Conservation (phyloP, 495 filamentous ascomycete species). For the Pyrenula massariospora region DNA sequence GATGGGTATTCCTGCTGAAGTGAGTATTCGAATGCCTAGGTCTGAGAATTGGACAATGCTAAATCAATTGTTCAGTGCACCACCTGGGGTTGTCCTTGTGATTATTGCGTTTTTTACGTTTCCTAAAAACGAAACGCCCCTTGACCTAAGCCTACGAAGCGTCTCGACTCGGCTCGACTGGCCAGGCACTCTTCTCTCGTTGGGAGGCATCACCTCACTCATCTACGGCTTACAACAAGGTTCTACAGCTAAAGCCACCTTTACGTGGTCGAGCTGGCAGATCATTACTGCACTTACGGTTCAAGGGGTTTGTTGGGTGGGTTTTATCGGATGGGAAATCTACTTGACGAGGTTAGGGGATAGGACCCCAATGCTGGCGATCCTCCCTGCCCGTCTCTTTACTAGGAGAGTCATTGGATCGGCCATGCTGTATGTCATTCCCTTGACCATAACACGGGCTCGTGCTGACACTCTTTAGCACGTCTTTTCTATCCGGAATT, state of each 20-base stretch:
- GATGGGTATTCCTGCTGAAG: conserved; percentile 33
- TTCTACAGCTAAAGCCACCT: conserved; percentile 18
- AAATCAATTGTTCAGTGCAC: not conserved
- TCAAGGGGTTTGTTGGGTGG: conserved; percentile 12
- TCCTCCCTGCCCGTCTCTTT: conserved; percentile 8
- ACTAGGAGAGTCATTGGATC: conserved; percentile 6
- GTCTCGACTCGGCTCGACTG: conserved; percentile 27
- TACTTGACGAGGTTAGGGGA: conserved; percentile 12
- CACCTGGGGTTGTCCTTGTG: conserved; percentile 4
- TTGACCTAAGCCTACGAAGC: not conserved
- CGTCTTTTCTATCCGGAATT: conserved; percentile 39
- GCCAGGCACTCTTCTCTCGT: conserved; percentile 32
- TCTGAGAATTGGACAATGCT: not conserved
- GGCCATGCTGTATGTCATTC: not conserved
- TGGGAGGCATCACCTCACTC: conserved; percentile 35
- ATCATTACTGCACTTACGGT: conserved; percentile 26
- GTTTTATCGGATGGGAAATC: conserved; percentile 15
- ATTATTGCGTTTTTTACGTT: conserved; percentile 3
- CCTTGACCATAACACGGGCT: not conserved
- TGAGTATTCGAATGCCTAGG: conserved; percentile 9
- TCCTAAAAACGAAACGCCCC: conserved; percentile 2
- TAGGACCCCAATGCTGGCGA: conserved; percentile 8
- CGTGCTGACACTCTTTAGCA: conserved; percentile 10
- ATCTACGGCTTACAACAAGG: conserved; percentile 42
- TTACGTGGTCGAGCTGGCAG: conserved; percentile 23